Base-by-base conservation (phyloP, 2,329 filamentous ascomycete species). In the Aspergillus quadrilineatus region DNA sequence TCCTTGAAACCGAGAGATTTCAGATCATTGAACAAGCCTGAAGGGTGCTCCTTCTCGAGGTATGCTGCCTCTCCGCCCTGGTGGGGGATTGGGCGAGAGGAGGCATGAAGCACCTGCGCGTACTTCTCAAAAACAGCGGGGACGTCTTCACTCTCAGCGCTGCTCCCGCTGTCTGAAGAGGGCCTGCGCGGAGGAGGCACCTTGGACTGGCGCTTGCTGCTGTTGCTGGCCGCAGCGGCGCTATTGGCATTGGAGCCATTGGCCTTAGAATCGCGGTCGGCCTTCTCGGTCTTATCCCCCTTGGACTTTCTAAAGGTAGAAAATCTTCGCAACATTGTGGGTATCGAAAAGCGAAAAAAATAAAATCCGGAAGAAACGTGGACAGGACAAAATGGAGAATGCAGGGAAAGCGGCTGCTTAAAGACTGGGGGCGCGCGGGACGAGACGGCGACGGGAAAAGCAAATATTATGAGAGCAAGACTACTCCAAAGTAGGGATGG, bases 41-140 rank as follows among this genome's bases (percentile, higher is more conserved):
- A 80, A 12, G 81, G 78, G 61, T 77, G 76, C n/a, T 75, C 74
- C 55, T 78, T 77, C 37, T 74, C 74, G 4, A 80, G 73, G 55
- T 86, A 88, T 2, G 81, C 80, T n/a, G 85, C 85, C 66, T 87
- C 81, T 28, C 86, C 85, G 53, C 79, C 81, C 64, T 88, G 80
- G 1, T 77, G 84, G 0, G 88, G 86, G 32, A 88, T 72, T 8
- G 88, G 86, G n/a, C 83, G 76, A 56, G 78, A 78, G 1, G 85
- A 84, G 4, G 84, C 80, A 53, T 80, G 77, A 50, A 81, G 75
- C 9, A 80, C 66, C 61, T 78, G 74, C 17, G 75, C 75, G 67
- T 75, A 79, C 59, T 75, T 71, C 36, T 74, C 70, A 54, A 80
- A 80, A 14, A 71, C 68, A 6, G 67, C 66, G 26, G 72, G 68